Evolutionary conservation across 2,329 filamentous ascomycete genomes (phyloP).

Genomic region (Hansfordia pulvinata): DNA sequence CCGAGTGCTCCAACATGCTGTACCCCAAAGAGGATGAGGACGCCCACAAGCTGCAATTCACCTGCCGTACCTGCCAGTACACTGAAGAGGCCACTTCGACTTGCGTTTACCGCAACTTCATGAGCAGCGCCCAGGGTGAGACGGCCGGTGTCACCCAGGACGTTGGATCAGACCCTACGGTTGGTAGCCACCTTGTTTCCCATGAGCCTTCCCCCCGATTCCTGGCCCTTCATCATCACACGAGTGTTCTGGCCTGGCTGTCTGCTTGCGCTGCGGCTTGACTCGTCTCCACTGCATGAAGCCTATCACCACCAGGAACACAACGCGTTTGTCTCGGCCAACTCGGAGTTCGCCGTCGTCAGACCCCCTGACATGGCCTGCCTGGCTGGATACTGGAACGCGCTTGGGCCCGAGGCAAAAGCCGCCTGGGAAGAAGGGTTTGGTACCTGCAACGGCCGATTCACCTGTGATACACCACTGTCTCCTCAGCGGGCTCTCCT

Average conservation of each 20-base stretch:
- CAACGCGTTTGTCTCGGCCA: conserved; percentile 10
- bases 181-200: conserved; percentile 46
- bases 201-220: conserved; percentile 1
- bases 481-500: too few relatives aligned
- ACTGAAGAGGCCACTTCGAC: conserved; percentile 74
- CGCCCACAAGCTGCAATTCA: conserved; percentile 78
- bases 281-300: conserved; percentile 15
- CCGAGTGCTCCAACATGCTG: conserved; percentile 96
- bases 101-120: conserved; percentile 90
- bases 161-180: conserved; percentile 94
- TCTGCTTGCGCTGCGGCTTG: conserved; percentile 17
- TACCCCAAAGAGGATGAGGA: conserved; percentile 91
- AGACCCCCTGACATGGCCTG: conserved; percentile 8
- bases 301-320: conserved; percentile 15
- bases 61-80: conserved; percentile 90
- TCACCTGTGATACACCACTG: too few relatives aligned
- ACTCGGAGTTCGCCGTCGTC: conserved; percentile 9
- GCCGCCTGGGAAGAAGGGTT: conserved; percentile 9
- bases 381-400: conserved; percentile 9
- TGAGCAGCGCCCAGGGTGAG: conserved; percentile 84
- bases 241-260: conserved; percentile 5
- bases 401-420: conserved; percentile 9
- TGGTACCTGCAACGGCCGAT: conserved; percentile 5
- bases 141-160: conserved; percentile 96
- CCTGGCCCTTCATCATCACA: background rate